These are phyloP conservation scores for Anisogramma anomala DNA, from an alignment of 2,329 filamentous ascomycete genomes.

Conservation along the genomic window DNA sequence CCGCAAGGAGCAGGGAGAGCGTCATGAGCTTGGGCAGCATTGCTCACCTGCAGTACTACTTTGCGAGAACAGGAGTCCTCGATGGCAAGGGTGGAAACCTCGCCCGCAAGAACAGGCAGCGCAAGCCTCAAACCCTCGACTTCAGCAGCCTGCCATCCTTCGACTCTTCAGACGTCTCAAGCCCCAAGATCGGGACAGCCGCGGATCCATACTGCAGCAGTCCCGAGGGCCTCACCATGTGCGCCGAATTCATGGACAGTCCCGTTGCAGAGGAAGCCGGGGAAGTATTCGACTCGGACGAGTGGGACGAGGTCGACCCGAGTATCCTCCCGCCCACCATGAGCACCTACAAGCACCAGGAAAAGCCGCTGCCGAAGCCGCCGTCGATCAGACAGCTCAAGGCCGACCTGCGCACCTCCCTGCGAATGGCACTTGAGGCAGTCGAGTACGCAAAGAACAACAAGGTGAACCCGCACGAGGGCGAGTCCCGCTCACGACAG, in stretches of 20 bases:
- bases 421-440: constrained; percentile 58
- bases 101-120: constrained; percentile 51
- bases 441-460: constrained; percentile 44
- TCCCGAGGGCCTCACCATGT: no score
- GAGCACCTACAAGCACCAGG: constrained; percentile 84
- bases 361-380: constrained; percentile 70
- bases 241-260: constrained; percentile 23
- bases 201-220: constrained; percentile 47
- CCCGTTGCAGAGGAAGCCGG: constrained; percentile 32
- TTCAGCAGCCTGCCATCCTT: constrained; percentile 40
- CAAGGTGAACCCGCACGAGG: constrained; percentile 14
- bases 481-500: constrained; percentile 21
- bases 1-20: constrained; percentile 80
- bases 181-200: constrained; percentile 28
- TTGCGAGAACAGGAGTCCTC: constrained; percentile 82
- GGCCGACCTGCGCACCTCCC: constrained; percentile 48
- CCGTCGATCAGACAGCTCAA: constrained; percentile 75
- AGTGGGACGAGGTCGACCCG: constrained; percentile 54
- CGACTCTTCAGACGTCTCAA: constrained; percentile 23
- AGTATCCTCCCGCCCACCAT: constrained; percentile 90
- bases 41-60: constrained; percentile 95
- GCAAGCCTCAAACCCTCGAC: constrained; percentile 48
- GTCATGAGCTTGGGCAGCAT: constrained; percentile 96
- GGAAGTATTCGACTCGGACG: constrained; percentile 41
- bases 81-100: constrained; percentile 88